Conservation (phyloP, 768 basidiomycete species). For the Lactarius akahatsu region DNA sequence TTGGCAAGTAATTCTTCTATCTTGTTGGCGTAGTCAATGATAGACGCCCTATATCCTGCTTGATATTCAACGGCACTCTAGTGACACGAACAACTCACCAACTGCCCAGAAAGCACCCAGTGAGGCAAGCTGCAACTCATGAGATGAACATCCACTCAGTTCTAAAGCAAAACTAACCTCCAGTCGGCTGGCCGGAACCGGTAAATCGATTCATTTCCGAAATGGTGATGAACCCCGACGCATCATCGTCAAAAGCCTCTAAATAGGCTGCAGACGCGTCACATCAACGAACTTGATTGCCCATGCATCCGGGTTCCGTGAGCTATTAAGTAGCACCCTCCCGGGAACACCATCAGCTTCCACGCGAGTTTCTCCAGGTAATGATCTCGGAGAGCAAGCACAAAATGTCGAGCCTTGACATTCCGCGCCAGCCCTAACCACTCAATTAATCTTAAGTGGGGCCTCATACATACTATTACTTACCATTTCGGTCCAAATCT, state of each 20-base stretch:
- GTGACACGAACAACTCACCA: conserved; percentile 7
- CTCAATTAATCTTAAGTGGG: neutral
- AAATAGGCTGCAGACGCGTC: conserved; percentile 31
- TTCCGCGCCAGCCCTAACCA: conserved; percentile 28
- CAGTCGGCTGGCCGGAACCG: conserved; percentile 32
- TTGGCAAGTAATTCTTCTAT: conserved; percentile 20
- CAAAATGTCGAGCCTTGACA: conserved; percentile 26
- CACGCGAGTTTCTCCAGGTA: conserved; percentile 31
- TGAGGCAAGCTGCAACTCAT: conserved; percentile 31
- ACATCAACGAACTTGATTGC: conserved; percentile 31
- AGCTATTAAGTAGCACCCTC: neutral
- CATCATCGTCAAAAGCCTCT: conserved; percentile 39
- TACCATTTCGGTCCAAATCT: conserved; percentile 34
- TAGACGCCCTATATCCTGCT: conserved; percentile 18
- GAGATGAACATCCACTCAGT: neutral
- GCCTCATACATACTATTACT: neutral
- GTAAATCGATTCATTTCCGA: conserved; percentile 38
- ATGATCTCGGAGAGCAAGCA: conserved; percentile 36
- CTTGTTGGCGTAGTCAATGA: conserved; percentile 23
- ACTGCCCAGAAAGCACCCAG: conserved; percentile 39
- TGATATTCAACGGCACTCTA: neutral
- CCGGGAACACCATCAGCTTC: neutral
- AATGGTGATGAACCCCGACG: conserved; percentile 38
- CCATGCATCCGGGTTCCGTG: conserved; percentile 32
- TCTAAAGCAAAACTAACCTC: conserved; percentile 29